Conservation (phyloP, 495 filamentous ascomycete species). For the Pseudotulostoma volvatum region DNA sequence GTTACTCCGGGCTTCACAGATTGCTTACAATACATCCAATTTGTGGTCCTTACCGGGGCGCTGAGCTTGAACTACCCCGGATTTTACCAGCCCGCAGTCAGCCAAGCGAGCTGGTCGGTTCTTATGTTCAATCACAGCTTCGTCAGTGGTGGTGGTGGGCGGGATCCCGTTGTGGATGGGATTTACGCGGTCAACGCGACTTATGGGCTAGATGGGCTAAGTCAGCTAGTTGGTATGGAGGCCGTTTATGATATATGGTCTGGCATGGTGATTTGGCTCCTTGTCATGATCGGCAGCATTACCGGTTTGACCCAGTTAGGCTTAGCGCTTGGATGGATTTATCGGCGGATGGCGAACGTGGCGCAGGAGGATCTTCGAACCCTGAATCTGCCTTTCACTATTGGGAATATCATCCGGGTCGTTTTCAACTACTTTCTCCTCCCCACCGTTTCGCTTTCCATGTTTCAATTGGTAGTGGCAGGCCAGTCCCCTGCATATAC, state of each 20-base stretch:
- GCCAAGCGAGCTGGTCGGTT: constrained; percentile 69
- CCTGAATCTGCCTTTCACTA: constrained; percentile 87
- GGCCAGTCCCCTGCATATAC: constrained; percentile 45
- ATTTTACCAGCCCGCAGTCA: constrained; percentile 82
- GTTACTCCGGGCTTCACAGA: constrained; percentile 95
- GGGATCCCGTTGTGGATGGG: constrained; percentile 57
- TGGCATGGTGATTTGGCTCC: constrained; percentile 73
- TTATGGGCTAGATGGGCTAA: constrained; percentile 63
- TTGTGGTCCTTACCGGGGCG: constrained; percentile 71
- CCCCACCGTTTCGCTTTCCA: constrained; percentile 68
- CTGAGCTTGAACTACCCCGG: constrained; percentile 82
- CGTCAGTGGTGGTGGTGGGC: constrained; percentile 46
- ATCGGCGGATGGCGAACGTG: constrained; percentile 49
- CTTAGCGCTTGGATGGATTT: constrained; percentile 59
- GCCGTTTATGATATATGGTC: constrained; percentile 74
- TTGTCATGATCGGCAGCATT: constrained; percentile 51
- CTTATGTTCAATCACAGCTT: constrained; percentile 93
- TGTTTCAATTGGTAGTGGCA: constrained; percentile 81
- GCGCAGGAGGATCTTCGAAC: constrained; percentile 72
- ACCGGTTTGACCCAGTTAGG: constrained; percentile 60
- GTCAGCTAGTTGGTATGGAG: constrained; percentile 72
- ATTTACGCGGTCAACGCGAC: constrained; percentile 55
- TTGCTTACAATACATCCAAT: constrained; percentile 94
- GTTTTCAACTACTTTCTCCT: constrained; percentile 84
- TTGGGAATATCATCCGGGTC: constrained; percentile 74